A percentile compares a stretch with the other conserved stretches of the same genome.
These are phyloP conservation scores for Dalbergia cochinchinensis DNA, from an alignment of 306 rosid species.

Conservation along the genomic window DNA sequence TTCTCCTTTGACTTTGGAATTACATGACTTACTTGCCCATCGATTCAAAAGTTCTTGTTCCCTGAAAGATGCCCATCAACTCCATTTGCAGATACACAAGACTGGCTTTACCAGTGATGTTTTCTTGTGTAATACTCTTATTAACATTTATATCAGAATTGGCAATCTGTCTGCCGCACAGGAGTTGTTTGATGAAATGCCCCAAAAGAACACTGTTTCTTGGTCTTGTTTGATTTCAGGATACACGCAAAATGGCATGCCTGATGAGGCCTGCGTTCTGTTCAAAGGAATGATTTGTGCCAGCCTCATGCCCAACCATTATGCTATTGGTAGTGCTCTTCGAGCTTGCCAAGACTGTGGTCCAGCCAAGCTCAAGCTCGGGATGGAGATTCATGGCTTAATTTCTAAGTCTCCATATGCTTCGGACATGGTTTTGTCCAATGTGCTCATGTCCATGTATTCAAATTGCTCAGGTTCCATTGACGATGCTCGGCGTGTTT, in stretches of 20 bases:
- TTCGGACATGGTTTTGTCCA: conserved; percentile 64
- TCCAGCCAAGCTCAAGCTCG: conserved; percentile 58
- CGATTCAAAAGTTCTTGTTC: conserved; percentile 56
- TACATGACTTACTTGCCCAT: conserved; percentile 47
- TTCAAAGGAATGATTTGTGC: conserved; percentile 64
- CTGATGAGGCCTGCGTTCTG: conserved; percentile 65
- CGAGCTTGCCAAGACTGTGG: conserved; percentile 80
- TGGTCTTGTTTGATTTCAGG: conserved; percentile 90
- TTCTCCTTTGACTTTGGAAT: conserved; percentile 38
- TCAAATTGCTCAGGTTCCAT: conserved; percentile 62
- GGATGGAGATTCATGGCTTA: conserved; percentile 77
- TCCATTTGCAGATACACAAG: conserved; percentile 74
- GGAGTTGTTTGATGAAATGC: conserved; percentile 80
- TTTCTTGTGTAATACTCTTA: conserved; percentile 76
- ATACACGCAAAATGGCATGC: conserved; percentile 64
- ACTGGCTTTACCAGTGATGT: conserved; percentile 66
- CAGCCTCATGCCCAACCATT: conserved; percentile 67
- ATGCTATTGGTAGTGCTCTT: conserved; percentile 77
- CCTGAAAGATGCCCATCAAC: conserved; percentile 63
- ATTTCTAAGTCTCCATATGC: conserved; percentile 61
- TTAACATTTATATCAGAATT: conserved; percentile 64
- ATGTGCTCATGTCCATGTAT: conserved; percentile 86
- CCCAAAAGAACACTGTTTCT: conserved; percentile 69
- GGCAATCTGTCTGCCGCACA: conserved; percentile 61
- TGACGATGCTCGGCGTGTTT: conserved; percentile 68